These are phyloP conservation scores for Aureobasidium zeae DNA, from an alignment of 2,329 filamentous ascomycete genomes.

Conservation along the genomic window DNA sequence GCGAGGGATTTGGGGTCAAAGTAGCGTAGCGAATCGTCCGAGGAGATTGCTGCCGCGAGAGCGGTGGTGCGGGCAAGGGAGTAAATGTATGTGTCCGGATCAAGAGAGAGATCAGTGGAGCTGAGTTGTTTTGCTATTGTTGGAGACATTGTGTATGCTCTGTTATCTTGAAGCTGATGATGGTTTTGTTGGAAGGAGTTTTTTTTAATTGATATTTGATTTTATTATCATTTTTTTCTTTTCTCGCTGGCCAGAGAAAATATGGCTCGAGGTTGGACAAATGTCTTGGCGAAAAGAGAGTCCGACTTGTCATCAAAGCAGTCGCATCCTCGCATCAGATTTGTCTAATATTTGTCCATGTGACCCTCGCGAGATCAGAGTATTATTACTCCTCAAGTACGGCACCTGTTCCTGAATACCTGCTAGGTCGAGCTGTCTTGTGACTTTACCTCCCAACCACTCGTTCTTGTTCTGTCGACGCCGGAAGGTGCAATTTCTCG, in stretches of 20 bases:
- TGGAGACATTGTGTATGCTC: slow-evolving; percentile 5
- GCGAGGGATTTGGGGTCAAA: slow-evolving; percentile 52
- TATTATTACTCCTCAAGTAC: too few species aligned
- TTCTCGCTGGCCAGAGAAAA: too few species aligned
- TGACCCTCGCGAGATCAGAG: too few species aligned
- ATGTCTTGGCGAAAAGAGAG: too few species aligned
- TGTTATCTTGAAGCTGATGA: too few species aligned
- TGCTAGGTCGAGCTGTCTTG: too few species aligned
- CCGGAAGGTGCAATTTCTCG: neutral
- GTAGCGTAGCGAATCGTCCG: slow-evolving; percentile 59
- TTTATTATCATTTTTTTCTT: neutral
- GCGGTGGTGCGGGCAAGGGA: slow-evolving; percentile 38
- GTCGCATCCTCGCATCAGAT: neutral
- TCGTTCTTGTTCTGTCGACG: slow-evolving; percentile 3
- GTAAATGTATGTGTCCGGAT: slow-evolving; percentile 44
- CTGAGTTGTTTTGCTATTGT: slow-evolving; percentile 9
- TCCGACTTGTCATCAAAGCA: neutral
- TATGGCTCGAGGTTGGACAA: too few species aligned
- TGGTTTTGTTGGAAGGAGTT: neutral
- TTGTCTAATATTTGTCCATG: too few species aligned
- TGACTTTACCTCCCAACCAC: too few species aligned
- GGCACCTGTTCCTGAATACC: too few species aligned
- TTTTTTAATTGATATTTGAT: neutral
- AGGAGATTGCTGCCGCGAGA: slow-evolving; percentile 53
- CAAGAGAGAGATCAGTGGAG: slow-evolving; percentile 14